Conservation (phyloP, 805 yeast genomes). For the Ogataea philodendri region DNA sequence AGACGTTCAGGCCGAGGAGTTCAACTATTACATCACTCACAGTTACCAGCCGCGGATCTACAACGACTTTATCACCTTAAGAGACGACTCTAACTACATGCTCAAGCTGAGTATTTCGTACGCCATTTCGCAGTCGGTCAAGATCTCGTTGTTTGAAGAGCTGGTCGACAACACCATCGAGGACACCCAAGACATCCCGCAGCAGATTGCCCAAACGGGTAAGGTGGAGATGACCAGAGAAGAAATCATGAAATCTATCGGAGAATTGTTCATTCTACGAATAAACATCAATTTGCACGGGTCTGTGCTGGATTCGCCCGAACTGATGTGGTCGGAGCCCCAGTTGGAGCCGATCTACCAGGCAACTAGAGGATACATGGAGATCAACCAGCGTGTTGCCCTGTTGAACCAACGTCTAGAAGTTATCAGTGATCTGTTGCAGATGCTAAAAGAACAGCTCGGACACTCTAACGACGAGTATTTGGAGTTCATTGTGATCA, state of each 20-base stretch:
- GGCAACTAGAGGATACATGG: constrained; percentile 93
- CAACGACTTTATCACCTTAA: constrained; percentile 88
- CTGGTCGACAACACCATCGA: constrained; percentile 95
- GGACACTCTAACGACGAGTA: constrained; percentile 95
- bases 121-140: constrained; percentile 93
- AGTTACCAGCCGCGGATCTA: constrained; percentile 94
- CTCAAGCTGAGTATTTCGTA: constrained; percentile 89
- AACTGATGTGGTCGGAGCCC: constrained; percentile 98
- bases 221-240: constrained; percentile 92
- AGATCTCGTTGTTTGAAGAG: constrained; percentile 93
- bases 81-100: constrained; percentile 91
- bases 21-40: constrained; percentile 90
- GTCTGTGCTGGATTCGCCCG: constrained; percentile 92
- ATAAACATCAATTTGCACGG: constrained; percentile 83
- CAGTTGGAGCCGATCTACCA: constrained; percentile 96
- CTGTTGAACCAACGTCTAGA: constrained; percentile 88
- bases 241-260: constrained; percentile 96
- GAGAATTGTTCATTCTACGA: constrained; percentile 86
- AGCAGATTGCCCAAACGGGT: constrained; percentile 91
- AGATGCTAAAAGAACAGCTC: constrained; percentile 94
- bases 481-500: constrained; percentile 85
- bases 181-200: constrained; percentile 96
- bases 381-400: constrained; percentile 90
- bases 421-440: constrained; percentile 87
- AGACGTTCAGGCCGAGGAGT: constrained; percentile 92